Base-by-base conservation (phyloP, 2,329 filamentous ascomycete genomes). In the Xylariaceae sp. region DNA sequence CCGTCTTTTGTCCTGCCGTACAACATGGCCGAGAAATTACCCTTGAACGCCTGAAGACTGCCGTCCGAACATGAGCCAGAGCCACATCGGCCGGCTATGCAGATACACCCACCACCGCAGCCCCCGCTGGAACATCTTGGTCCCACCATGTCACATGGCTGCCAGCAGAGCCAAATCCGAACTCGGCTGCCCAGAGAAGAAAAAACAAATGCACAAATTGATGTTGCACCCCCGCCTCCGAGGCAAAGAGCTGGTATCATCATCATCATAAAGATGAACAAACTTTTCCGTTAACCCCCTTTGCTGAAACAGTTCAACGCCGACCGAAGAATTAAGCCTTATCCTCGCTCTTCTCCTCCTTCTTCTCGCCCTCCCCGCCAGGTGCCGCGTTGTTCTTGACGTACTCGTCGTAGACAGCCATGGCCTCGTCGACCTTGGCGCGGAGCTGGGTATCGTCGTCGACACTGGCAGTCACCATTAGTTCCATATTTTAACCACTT, bases 351-450 rank as follows among this genome's bases (percentile, higher is more conserved):
- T 73, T 71, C 39, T 60, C 57, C 40, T 49, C 51, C 39, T 68
- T 69, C 27, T 53, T 65, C 29, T 64, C 65, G 3, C 57, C 52
- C 29, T 64, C 65, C 2, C 57, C 52, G 21, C 42, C 55, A 42
- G 42, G 14, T 12, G 65, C 64, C 67, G 93, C 88, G 64, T 81
- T 82, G 64, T 80, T 82, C 83, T 97, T 97, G 74, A 97, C 85
- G 70, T 98, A 98, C 72, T 98, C 93, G 65, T 98, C 90, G 69
- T 97, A 98, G 61, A 98, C 93, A 59, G 82, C 88, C 66, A 98
- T 86, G 57, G 93, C 93, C 76, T 98, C 93, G 50, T 95, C 89
- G 49, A 98, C 93, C 85, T 98, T 98, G 69, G 85, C 82, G 67
- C 89, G 88, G 49, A 98, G 85, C 66, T 91, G 88, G 59, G 75